Conservation (phyloP, 306 rosid species). For the Prunus padus region DNA sequence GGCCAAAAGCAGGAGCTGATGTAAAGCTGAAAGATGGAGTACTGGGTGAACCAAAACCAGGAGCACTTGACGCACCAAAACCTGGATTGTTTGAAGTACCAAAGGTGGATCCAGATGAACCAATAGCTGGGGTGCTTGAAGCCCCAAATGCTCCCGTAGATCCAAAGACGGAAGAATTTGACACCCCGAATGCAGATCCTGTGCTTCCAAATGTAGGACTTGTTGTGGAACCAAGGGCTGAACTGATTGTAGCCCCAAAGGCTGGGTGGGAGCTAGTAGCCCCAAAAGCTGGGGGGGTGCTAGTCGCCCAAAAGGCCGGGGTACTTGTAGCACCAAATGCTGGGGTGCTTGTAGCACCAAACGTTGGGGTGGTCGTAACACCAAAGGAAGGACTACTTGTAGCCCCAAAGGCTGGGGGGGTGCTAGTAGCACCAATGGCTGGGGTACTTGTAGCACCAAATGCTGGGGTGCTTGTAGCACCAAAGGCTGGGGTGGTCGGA, state of each 20-base stretch:
- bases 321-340: slow-evolving; percentile 39
- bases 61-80: slow-evolving; percentile 37
- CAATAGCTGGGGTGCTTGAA: slow-evolving; percentile 45
- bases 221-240: slow-evolving; percentile 42
- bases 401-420: slow-evolving; percentile 45
- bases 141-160: slow-evolving; percentile 71
- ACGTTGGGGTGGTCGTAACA: slow-evolving; percentile 17
- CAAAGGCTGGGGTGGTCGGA: slow-evolving; percentile 37
- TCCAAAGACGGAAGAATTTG: slow-evolving; percentile 61
- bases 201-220: slow-evolving; percentile 65
- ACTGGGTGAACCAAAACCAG: slow-evolving; percentile 76
- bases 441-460: slow-evolving; percentile 47
- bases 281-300: slow-evolving; percentile 43
- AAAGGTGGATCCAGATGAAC: slow-evolving; percentile 36
- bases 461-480: slow-evolving; percentile 33
- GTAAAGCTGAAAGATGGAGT: slow-evolving; percentile 59
- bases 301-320: slow-evolving; percentile 49
- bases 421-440: slow-evolving; percentile 31
- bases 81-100: slow-evolving; percentile 43
- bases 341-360: slow-evolving; percentile 32
- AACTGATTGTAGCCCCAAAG: slow-evolving; percentile 43
- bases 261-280: slow-evolving; percentile 38
- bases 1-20: slow-evolving; percentile 62
- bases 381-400: slow-evolving; percentile 35
- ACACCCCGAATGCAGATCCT: slow-evolving; percentile 54